Evolutionary conservation across 2,329 filamentous ascomycete species (phyloP).

Genomic region (Mariannaea elegans): DNA sequence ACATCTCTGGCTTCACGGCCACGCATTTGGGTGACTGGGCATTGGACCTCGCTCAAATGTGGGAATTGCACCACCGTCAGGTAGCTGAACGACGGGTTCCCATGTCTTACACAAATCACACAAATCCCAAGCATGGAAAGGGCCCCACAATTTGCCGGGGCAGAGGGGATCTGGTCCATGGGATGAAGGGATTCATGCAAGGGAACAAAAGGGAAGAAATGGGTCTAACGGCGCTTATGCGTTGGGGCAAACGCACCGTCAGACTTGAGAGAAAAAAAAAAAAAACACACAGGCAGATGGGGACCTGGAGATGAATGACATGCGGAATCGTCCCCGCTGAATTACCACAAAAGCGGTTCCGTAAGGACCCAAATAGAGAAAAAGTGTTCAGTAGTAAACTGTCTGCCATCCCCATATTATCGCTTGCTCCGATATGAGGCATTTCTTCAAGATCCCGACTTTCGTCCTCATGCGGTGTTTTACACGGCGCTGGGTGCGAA

Average conservation of each 20-base stretch:
- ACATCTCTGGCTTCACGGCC: not conserved
- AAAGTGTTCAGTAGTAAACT: not conserved
- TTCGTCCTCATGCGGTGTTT: conserved; percentile 25
- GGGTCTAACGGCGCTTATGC: conserved; percentile 20
- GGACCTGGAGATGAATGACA: conserved; percentile 1
- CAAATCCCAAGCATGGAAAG: not conserved
- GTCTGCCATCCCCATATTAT: conserved; percentile 12
- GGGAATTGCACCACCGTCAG: not conserved
- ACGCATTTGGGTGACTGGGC: not conserved
- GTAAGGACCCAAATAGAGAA: not conserved
- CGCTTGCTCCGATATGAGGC: conserved; percentile 26
- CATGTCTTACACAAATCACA: not conserved
- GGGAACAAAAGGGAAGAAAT: conserved; percentile 13
- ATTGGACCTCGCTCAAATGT: not conserved
- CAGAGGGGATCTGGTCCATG: conserved; percentile 13
- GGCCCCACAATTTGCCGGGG: not conserved
- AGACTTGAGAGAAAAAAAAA: not conserved
- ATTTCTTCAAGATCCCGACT: conserved; percentile 28
- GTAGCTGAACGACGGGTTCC: not conserved
- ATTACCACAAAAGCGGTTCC: conserved; percentile 3
- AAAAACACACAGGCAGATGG: not conserved
- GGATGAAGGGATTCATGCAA: conserved; percentile 12
- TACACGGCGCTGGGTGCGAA: conserved; percentile 4
- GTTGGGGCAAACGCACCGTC: not conserved
- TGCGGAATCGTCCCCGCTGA: conserved; percentile 17